Conservation (phyloP, 2,329 filamentous ascomycete genomes). For the Fusarium sp. region DNA sequence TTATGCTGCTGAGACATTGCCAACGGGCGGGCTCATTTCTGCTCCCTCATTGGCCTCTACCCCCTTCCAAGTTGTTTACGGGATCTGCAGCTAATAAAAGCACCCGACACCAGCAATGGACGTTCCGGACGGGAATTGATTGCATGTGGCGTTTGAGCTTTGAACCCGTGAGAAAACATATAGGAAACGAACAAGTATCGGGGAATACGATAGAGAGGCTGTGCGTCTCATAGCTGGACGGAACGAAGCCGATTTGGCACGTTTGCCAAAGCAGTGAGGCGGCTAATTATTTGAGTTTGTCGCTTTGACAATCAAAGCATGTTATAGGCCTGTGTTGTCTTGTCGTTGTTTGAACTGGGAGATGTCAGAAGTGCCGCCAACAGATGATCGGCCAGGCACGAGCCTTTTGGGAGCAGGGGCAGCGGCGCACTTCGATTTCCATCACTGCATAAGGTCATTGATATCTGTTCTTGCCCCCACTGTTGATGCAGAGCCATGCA, state of each 20-base stretch:
- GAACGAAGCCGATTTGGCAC: slow-evolving; percentile 25
- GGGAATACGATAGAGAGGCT: slow-evolving; percentile 20
- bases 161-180: slow-evolving; percentile 23
- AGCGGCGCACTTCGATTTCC: slow-evolving; percentile 20
- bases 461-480: not conserved
- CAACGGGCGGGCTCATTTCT: slow-evolving; percentile 1
- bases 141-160: slow-evolving; percentile 26
- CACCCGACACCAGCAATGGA: slow-evolving; percentile 12
- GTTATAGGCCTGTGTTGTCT: not conserved
- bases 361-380: slow-evolving; percentile 4
- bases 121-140: slow-evolving; percentile 17
- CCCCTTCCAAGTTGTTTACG: slow-evolving; percentile 9
- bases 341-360: slow-evolving; percentile 18
- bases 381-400: slow-evolving; percentile 1
- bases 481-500: slow-evolving; percentile 23
- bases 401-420: slow-evolving; percentile 11
- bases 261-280: not conserved
- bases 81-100: slow-evolving; percentile 15
- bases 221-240: slow-evolving; percentile 7
- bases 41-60: slow-evolving; percentile 9
- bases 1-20: slow-evolving; percentile 2
- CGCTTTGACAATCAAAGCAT: slow-evolving; percentile 6
- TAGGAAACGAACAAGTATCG: slow-evolving; percentile 22
- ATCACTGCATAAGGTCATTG: slow-evolving; percentile 12
- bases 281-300: slow-evolving; percentile 2